Percentiles rank a stretch among this genome's conserved stretches.
Conservation (phyloP, 2,329 filamentous ascomycete species). For the Ceratocystis albifundus region DNA sequence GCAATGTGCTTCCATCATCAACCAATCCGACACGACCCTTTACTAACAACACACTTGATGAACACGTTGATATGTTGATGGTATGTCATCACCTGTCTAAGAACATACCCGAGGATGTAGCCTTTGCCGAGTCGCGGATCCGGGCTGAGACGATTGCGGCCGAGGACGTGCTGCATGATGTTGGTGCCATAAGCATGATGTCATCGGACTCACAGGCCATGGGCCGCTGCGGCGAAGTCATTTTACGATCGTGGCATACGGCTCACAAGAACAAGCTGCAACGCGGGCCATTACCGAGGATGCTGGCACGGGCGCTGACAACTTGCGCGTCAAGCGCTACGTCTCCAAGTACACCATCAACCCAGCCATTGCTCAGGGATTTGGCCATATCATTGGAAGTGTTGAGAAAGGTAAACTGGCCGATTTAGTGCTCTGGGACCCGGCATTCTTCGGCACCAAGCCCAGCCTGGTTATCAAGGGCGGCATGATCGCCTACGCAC, state of each 20-base stretch:
- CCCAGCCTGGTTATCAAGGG: constrained; percentile 73
- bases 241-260: constrained; percentile 90
- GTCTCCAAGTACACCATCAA: constrained; percentile 96
- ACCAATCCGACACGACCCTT: constrained; percentile 89
- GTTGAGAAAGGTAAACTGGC: constrained; percentile 83
- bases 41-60: constrained; percentile 84
- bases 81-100: constrained; percentile 89
- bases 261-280: constrained; percentile 94
- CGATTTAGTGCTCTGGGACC: constrained; percentile 79
- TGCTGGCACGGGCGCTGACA: constrained; percentile 66
- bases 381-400: constrained; percentile 75
- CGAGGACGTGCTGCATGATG: constrained; percentile 88
- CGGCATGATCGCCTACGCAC: constrained; percentile 68
- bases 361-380: constrained; percentile 80
- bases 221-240: constrained; percentile 89
- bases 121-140: constrained; percentile 89
- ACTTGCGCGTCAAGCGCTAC: constrained; percentile 85
- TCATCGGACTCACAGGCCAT: constrained; percentile 90
- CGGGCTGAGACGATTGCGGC: constrained; percentile 92
- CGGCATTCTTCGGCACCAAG: constrained; percentile 77
- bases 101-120: constrained; percentile 89
- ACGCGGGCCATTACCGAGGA: constrained; percentile 67
- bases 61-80: constrained; percentile 98
- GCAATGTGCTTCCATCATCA: constrained; percentile 77
- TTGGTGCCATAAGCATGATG: constrained; percentile 97